Percentiles rank a stretch among this genome's conserved stretches.
Evolutionary conservation across 495 filamentous ascomycete genomes (phyloP).

Genomic region (Lasiosphaeria miniovina): DNA sequence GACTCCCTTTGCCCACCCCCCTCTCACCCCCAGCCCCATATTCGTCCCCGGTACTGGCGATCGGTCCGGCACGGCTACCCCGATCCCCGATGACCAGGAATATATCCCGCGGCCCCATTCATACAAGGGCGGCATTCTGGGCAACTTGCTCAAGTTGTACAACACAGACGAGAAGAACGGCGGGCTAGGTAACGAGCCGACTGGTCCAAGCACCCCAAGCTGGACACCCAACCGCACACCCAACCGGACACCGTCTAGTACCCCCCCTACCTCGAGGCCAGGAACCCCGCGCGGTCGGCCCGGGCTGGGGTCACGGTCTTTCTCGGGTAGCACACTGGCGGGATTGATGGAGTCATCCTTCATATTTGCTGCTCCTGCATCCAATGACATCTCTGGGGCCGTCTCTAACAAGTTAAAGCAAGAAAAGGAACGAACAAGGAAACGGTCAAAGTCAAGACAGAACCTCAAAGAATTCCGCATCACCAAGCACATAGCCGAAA

Average conservation of each 20-base stretch:
- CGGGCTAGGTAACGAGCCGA: conserved; percentile 16
- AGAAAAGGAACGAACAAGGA: conserved; percentile 32
- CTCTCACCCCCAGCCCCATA: not conserved
- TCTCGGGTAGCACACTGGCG: conserved; percentile 47
- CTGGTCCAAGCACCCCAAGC: conserved; percentile 25
- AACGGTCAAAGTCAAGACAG: conserved; percentile 37
- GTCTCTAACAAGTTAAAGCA: conserved; percentile 37
- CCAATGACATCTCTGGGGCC: conserved; percentile 28
- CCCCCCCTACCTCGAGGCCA: conserved; percentile 44
- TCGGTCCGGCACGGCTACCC: conserved; percentile 26
- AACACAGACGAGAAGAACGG: conserved; percentile 33
- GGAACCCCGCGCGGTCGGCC: conserved; percentile 60
- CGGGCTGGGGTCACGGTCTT: conserved; percentile 47
- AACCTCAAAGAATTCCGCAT: conserved; percentile 72
- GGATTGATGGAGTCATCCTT: conserved; percentile 57
- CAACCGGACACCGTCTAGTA: conserved; percentile 30
- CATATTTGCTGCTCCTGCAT: conserved; percentile 35
- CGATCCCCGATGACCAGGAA: conserved; percentile 48
- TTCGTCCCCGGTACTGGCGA: not conserved
- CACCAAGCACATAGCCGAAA: conserved; percentile 85
- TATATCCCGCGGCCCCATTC: conserved; percentile 67
- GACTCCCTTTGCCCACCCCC: conserved; percentile 19
- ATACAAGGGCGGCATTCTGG: conserved; percentile 74
- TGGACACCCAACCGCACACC: conserved; percentile 30
- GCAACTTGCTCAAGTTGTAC: conserved; percentile 75